Conservation (phyloP, 371 early-diverging fungal genomes). For the Nosema bombycis region DNA sequence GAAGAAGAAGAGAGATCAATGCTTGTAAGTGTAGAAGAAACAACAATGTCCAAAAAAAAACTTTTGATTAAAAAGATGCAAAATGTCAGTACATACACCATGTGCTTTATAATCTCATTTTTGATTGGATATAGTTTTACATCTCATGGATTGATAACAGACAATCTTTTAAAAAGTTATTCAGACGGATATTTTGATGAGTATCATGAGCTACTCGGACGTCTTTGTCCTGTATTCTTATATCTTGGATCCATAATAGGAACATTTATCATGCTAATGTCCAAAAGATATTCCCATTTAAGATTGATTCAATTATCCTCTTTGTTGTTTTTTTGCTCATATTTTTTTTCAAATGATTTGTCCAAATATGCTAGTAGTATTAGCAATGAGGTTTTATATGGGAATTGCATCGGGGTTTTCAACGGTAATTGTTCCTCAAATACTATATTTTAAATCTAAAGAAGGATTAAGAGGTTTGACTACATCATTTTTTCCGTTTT, state of each 20-base stretch:
- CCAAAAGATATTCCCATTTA: neutral
- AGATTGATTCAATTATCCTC: neutral
- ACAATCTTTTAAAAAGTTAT: no score
- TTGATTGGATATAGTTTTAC: no score
- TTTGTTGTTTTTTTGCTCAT: neutral
- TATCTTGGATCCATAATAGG: neutral
- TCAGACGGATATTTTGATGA: no score
- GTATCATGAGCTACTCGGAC: no score
- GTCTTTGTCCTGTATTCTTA: neutral
- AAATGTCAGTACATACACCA: no score
- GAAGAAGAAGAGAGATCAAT: no score
- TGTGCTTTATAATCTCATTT: no score
- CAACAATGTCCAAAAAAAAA: no score
- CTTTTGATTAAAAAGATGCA: no score
- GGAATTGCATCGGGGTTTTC: neutral
- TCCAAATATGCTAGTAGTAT: neutral
- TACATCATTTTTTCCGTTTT: neutral
- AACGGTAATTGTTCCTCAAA: neutral
- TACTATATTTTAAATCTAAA: neutral
- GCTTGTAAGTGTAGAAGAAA: no score
- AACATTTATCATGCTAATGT: neutral
- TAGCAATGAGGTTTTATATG: neutral
- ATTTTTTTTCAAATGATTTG: neutral
- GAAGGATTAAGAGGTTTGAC: neutral
- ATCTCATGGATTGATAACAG: no score